Percentiles rank a stretch among this genome's conserved stretches.
phyloP scores from a whole-genome alignment of 2,329 filamentous ascomycete species.

The Colletotrichum abscissum region DNA sequence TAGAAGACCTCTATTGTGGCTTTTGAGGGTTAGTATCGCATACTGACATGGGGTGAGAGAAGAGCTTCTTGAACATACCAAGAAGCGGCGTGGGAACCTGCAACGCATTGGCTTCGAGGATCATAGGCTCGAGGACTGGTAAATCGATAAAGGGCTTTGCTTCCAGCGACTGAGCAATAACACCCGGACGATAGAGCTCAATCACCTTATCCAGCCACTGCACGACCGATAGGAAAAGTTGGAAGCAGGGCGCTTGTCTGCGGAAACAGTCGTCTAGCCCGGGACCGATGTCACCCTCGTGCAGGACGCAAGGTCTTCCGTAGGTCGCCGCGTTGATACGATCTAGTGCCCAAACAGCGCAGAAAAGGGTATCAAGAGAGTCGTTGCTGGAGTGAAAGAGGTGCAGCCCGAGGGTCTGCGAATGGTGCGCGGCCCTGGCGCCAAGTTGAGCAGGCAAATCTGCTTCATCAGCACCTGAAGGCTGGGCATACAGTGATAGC shows the following conservation, averaged over 20 bases:
- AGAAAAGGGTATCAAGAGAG: conserved; percentile 62
- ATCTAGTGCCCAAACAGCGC: conserved; percentile 71
- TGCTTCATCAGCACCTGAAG: conserved; percentile 62
- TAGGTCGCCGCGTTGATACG: conserved; percentile 69
- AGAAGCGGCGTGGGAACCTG: conserved; percentile 61
- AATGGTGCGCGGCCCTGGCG: conserved; percentile 66
- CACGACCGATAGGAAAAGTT: conserved; percentile 65
- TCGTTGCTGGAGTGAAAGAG: conserved; percentile 53
- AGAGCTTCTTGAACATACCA: conserved; percentile 48
- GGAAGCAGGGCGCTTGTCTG: conserved; percentile 64
- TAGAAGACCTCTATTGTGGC: conserved; percentile 73
- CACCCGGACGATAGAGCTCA: conserved; percentile 66
- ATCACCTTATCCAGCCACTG: conserved; percentile 69
- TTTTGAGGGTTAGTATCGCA: conserved; percentile 43
- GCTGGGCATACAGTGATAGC: conserved; percentile 70
- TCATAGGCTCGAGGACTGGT: conserved; percentile 67
- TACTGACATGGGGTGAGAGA: neutral
- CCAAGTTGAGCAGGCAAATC: conserved; percentile 66
- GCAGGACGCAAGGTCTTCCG: conserved; percentile 68
- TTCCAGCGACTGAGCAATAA: conserved; percentile 37
- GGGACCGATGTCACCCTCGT: conserved; percentile 69
- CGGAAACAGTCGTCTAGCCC: conserved; percentile 62
- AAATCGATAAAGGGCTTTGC: conserved; percentile 63
- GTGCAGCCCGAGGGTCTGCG: conserved; percentile 67
- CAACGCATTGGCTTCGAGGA: conserved; percentile 64